A percentile compares a stretch with the other conserved stretches of the same genome.
Conservation (phyloP, 2,329 filamentous ascomycete genomes). For the Fusarium liriodendri region DNA sequence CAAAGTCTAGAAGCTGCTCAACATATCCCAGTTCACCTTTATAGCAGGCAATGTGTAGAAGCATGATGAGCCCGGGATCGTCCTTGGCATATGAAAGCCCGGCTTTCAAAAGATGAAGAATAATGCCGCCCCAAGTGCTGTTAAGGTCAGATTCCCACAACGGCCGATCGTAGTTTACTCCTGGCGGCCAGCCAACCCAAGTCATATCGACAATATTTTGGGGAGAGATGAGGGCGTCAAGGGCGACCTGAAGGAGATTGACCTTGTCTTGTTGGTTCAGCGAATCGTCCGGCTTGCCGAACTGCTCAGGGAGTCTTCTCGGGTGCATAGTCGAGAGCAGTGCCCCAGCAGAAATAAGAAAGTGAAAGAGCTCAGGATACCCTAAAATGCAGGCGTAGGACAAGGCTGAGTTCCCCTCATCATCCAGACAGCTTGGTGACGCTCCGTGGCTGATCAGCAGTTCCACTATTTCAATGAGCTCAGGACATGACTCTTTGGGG, state of each 20-base stretch:
- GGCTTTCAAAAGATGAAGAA: not conserved
- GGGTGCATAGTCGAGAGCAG: not conserved
- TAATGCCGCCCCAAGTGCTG: slow-evolving; percentile 9
- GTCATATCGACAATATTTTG: slow-evolving; percentile 11
- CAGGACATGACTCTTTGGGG: slow-evolving; percentile 1
- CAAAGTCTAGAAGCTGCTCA: not conserved
- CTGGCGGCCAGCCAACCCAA: slow-evolving; percentile 18
- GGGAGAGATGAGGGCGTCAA: slow-evolving; percentile 19
- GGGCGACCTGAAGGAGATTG: slow-evolving; percentile 9
- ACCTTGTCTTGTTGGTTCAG: not conserved
- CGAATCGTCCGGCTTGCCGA: not conserved
- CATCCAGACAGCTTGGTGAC: not conserved
- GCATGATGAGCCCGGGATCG: slow-evolving; percentile 5
- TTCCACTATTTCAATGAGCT: slow-evolving; percentile 8
- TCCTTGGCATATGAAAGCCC: not conserved
- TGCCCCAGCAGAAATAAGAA: not conserved
- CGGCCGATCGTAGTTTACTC: not conserved
- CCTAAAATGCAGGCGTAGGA: slow-evolving; percentile 15
- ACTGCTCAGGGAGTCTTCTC: not conserved
- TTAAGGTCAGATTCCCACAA: slow-evolving; percentile 2
- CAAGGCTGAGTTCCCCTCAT: slow-evolving; percentile 8
- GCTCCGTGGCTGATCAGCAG: slow-evolving; percentile 16
- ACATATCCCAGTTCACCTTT: not conserved
- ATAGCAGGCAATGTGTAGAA: slow-evolving; percentile 14
- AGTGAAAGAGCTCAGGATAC: not conserved